These are phyloP conservation scores for Ustilago hordei DNA, from an alignment of 1,284 basidiomycete species.

Conservation along the genomic window DNA sequence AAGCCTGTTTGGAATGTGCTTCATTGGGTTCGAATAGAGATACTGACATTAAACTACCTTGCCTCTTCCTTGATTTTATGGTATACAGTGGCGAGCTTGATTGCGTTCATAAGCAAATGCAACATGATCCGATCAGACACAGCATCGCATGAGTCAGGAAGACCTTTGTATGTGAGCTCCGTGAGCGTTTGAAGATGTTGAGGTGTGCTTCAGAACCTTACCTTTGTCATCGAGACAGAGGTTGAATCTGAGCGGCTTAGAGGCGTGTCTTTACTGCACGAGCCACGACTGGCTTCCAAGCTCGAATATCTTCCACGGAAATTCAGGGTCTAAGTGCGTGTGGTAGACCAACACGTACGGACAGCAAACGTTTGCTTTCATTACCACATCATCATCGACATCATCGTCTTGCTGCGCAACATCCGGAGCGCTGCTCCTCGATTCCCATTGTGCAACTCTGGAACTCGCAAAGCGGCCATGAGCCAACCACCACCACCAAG, in stretches of 20 bases:
- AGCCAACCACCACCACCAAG: conserved; percentile 29
- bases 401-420: background rate
- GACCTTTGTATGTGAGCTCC: background rate
- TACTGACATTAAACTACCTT: background rate
- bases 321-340: conserved; percentile 29
- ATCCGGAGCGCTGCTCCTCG: too few relatives aligned
- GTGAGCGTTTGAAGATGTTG: conserved; percentile 10
- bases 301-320: background rate
- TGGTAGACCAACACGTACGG: conserved; percentile 10
- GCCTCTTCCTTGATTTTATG: background rate
- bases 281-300: conserved; percentile 12
- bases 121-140: background rate
- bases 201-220: background rate
- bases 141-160: background rate
- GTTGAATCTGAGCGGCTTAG: too few relatives aligned
- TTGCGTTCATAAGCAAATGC: background rate
- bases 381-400: conserved; percentile 11
- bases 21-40: background rate
- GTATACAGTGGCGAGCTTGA: conserved; percentile 32
- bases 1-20: background rate
- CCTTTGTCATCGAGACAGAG: too few relatives aligned
- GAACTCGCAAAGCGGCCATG: conserved; percentile 8
- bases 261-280: conserved; percentile 9
- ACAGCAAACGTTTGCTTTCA: background rate
- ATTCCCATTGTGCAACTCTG: too few relatives aligned